phyloP scores from a whole-genome alignment of 441 rosid species.

The Mallotus repandus region DNA sequence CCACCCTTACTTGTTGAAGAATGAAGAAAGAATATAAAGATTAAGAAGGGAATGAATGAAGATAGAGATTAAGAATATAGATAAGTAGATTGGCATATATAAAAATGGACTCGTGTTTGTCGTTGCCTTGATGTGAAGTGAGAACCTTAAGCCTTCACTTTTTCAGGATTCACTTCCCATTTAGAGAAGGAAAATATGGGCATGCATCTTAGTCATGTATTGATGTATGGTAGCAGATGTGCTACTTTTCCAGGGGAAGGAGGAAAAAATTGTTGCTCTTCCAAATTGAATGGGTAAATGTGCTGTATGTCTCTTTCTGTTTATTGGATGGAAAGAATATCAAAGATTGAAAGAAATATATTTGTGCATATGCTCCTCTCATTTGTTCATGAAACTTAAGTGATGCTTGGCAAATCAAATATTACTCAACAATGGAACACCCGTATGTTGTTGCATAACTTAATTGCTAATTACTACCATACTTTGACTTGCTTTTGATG shows the following conservation, averaged over 20 bases:
- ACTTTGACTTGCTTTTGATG: not conserved
- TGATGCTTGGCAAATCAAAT: not conserved
- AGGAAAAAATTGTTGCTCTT: not conserved
- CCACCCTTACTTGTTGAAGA: not conserved
- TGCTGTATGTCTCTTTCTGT: not conserved
- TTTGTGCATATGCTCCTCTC: not conserved
- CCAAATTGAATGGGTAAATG: not conserved
- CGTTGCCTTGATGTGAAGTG: not conserved
- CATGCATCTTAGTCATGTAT: not conserved
- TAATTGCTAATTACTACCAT: not conserved
- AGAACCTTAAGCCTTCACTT: not conserved
- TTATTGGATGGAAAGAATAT: not conserved
- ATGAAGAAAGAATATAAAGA: not conserved
- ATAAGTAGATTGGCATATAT: conserved; percentile 5
- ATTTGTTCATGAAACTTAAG: not conserved
- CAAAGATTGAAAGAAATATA: not conserved
- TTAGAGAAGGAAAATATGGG: not conserved
- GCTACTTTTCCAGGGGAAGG: not conserved
- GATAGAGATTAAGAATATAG: not conserved
- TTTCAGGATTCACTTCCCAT: not conserved
- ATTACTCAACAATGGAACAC: not conserved
- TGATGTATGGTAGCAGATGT: not conserved
- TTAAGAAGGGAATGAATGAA: too few species aligned
- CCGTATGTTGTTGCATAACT: not conserved
- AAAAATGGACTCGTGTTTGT: not conserved